Conservation (phyloP, 495 filamentous ascomycete species). For the Penicillium pulvis region DNA sequence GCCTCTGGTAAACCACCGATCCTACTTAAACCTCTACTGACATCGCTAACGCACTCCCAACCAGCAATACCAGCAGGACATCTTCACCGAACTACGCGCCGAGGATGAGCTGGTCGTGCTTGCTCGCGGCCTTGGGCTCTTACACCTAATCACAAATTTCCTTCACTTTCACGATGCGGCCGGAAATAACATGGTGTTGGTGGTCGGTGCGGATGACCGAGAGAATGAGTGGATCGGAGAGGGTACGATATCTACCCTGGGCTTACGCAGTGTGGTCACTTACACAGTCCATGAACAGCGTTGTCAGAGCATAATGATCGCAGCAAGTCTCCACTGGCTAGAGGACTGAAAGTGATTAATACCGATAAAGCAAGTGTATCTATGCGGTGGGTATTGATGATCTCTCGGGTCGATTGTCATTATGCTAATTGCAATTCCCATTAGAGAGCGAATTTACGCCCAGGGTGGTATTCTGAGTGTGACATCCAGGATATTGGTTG, state of each 20-base stretch:
- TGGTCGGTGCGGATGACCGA: conserved; percentile 88
- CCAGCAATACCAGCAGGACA: conserved; percentile 82
- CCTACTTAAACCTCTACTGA: conserved; percentile 14
- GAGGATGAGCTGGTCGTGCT: conserved; percentile 94
- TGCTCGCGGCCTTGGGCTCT: conserved; percentile 86
- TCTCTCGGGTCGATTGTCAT: background rate
- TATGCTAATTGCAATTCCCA: conserved; percentile 21
- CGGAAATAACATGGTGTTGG: conserved; percentile 85
- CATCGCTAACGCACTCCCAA: conserved; percentile 17
- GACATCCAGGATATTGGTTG: conserved; percentile 91
- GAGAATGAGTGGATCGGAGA: conserved; percentile 96
- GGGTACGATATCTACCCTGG: conserved; percentile 37
- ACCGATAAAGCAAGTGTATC: conserved; percentile 89
- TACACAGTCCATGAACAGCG: conserved; percentile 44
- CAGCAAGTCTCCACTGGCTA: conserved; percentile 72
- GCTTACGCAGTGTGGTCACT: conserved; percentile 3
- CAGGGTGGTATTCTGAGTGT: conserved; percentile 93
- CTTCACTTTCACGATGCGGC: conserved; percentile 96
- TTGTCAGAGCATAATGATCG: conserved; percentile 92
- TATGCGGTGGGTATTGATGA: conserved; percentile 50
- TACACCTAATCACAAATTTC: conserved; percentile 88
- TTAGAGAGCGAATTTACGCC: conserved; percentile 84
- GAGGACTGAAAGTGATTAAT: conserved; percentile 88
- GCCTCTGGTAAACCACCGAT: conserved; percentile 65
- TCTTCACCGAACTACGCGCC: conserved; percentile 84